Evolutionary conservation across 2,329 filamentous ascomycete genomes (phyloP).

Genomic region (Berkeleyomyces rouxiae): DNA sequence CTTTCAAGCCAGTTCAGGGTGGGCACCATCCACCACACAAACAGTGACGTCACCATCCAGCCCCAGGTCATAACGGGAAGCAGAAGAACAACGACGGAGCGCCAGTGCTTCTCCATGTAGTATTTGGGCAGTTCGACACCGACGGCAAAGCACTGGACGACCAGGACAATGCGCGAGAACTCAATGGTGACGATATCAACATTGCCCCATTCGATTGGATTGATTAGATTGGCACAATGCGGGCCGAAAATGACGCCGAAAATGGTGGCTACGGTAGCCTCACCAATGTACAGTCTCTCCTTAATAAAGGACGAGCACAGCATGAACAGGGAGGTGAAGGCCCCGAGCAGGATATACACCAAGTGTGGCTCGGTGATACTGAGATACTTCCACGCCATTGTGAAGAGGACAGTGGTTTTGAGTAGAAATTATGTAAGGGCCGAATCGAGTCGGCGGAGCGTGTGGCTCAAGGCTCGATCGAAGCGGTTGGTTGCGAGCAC

Average conservation of each 20-base stretch:
- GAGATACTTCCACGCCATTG: conserved; percentile 65
- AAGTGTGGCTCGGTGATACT: conserved; percentile 86
- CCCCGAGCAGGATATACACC: conserved; percentile 96
- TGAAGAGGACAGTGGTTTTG: background rate
- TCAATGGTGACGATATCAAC: conserved; percentile 76
- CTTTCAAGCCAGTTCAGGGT: conserved; percentile 77
- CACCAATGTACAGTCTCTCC: conserved; percentile 94
- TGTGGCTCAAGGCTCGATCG: background rate
- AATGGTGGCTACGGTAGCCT: conserved; percentile 83
- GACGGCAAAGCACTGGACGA: conserved; percentile 84
- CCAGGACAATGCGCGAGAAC: conserved; percentile 75
- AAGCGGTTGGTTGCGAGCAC: background rate
- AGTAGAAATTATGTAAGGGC: background rate
- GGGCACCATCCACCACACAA: conserved; percentile 82
- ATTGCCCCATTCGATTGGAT: conserved; percentile 62
- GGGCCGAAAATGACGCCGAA: conserved; percentile 83
- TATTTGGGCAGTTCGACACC: conserved; percentile 79
- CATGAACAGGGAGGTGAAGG: conserved; percentile 97
- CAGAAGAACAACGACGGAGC: conserved; percentile 71
- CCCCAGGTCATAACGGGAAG: conserved; percentile 95
- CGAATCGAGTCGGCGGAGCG: background rate
- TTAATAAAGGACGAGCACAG: conserved; percentile 95
- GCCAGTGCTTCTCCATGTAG: conserved; percentile 98
- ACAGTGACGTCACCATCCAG: conserved; percentile 81
- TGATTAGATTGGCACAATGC: conserved; percentile 64